Evolutionary conservation across 1,284 basidiomycete species (phyloP).

Genomic region (Moniliella sp.): DNA sequence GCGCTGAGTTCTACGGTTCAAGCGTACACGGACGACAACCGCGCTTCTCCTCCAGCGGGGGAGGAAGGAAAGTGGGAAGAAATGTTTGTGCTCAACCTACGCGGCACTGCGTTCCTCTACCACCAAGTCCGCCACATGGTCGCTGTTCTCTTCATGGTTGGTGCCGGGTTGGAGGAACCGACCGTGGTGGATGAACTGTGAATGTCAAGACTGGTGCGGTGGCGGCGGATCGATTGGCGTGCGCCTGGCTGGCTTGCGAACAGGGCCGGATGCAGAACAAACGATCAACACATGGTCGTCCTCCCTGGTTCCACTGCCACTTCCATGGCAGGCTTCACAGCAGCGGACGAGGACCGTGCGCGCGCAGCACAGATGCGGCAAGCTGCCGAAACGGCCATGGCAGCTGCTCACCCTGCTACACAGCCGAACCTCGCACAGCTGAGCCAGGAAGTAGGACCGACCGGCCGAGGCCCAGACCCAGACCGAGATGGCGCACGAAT

Average conservation of each 20-base stretch:
- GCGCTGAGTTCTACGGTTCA: too few species aligned
- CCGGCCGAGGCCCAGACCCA: too few species aligned
- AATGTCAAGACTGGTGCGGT: constrained; percentile 40
- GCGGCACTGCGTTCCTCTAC: constrained; percentile 76
- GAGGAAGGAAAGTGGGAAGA: constrained; percentile 5
- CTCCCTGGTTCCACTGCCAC: constrained; percentile 4
- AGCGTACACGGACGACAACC: not conserved
- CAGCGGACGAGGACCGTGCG: not conserved
- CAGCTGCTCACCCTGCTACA: not conserved
- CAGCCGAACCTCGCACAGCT: not conserved
- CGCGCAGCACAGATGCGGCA: too few species aligned
- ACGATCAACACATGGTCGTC: not conserved
- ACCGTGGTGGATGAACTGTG: constrained; percentile 53
- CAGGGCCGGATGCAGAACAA: not conserved
- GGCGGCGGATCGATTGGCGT: constrained; percentile 3
- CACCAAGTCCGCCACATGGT: constrained; percentile 95
- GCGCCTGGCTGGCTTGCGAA: not conserved
- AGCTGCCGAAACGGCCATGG: too few species aligned
- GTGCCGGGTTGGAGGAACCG: constrained; percentile 55
- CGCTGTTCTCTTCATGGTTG: constrained; percentile 71
- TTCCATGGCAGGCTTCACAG: constrained; percentile 1
- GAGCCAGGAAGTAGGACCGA: too few species aligned
- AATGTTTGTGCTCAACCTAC: constrained; percentile 57
- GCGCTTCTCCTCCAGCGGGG: not conserved
- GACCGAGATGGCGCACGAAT: too few species aligned